These are phyloP conservation scores for Leccinum arenicola DNA, from an alignment of 768 basidiomycete genomes.

Conservation along the genomic window DNA sequence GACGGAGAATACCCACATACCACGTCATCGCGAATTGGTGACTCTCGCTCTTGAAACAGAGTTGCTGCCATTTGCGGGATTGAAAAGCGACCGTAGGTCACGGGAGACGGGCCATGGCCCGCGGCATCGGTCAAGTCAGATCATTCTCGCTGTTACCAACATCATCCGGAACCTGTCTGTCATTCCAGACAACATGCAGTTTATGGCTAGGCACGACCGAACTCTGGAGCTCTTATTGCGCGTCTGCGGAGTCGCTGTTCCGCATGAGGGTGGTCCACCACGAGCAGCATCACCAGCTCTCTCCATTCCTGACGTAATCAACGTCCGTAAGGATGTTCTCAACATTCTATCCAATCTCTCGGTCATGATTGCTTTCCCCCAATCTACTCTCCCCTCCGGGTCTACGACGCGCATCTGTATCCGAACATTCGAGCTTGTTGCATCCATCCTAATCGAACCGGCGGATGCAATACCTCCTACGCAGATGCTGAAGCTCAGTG, in stretches of 20 bases:
- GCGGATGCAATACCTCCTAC: slow-evolving; percentile 63
- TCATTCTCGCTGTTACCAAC: slow-evolving; percentile 68
- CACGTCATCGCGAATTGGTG: slow-evolving; percentile 66
- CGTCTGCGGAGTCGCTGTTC: slow-evolving; percentile 51
- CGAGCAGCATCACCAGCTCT: slow-evolving; percentile 55
- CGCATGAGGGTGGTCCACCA: slow-evolving; percentile 30
- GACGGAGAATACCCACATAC: slow-evolving; percentile 36
- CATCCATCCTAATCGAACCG: slow-evolving; percentile 75
- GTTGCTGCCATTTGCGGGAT: slow-evolving; percentile 55
- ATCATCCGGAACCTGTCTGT: slow-evolving; percentile 87
- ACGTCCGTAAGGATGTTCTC: slow-evolving; percentile 74
- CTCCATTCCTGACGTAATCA: slow-evolving; percentile 68
- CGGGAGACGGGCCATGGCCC: slow-evolving; percentile 53
- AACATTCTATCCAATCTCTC: slow-evolving; percentile 66
- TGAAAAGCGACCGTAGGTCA: slow-evolving; percentile 44
- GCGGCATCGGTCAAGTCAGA: slow-evolving; percentile 58
- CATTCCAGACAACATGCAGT: slow-evolving; percentile 64
- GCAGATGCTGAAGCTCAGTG: slow-evolving; percentile 52
- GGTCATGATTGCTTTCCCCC: slow-evolving; percentile 46
- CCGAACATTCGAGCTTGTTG: slow-evolving; percentile 61
- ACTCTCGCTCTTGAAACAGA: slow-evolving; percentile 57
- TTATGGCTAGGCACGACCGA: slow-evolving; percentile 62
- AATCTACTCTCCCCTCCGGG: slow-evolving; percentile 37
- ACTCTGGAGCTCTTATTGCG: slow-evolving; percentile 67
- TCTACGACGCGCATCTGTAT: slow-evolving; percentile 47